These are phyloP conservation scores for Tephrocybe sp. DNA, from an alignment of 768 basidiomycete species.

Conservation along the genomic window DNA sequence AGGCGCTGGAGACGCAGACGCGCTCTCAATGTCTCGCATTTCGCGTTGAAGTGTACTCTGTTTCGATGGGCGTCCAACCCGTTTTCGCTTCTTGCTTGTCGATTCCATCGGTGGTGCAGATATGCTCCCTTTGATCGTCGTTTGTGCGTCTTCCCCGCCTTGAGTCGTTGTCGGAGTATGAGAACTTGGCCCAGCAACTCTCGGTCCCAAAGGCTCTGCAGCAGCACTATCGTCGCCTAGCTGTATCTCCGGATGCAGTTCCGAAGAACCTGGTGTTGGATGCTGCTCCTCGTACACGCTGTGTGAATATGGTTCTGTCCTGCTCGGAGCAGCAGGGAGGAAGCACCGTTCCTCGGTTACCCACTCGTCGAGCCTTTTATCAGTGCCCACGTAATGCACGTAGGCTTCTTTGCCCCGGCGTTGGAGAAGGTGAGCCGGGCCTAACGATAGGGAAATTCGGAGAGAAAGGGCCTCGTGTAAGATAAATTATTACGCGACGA, in stretches of 20 bases:
- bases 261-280: too few species aligned
- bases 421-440: conserved; percentile 53
- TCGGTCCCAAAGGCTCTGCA: conserved; percentile 2
- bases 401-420: conserved; percentile 53
- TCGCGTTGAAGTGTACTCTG: not conserved
- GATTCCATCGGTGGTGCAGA: not conserved
- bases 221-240: not conserved
- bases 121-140: not conserved
- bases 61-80: conserved; percentile 7
- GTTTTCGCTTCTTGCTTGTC: conserved; percentile 14
- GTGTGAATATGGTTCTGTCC: not conserved
- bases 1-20: conserved; percentile 10
- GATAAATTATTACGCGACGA: conserved; percentile 13
- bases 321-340: conserved; percentile 14
- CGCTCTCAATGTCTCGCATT: conserved; percentile 3
- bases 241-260: too few species aligned
- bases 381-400: conserved; percentile 71
- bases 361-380: conserved; percentile 80
- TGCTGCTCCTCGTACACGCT: not conserved
- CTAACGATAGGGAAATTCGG: conserved; percentile 26
- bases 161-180: not conserved
- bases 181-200: conserved; percentile 4
- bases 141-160: not conserved
- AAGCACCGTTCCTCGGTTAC: conserved; percentile 45
- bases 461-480: conserved; percentile 15